Evolutionary conservation across 1,139 yeast genomes (phyloP), one percentile per base, ranked within the genome.

Genomic region (Neolecta irregularis): DNA sequence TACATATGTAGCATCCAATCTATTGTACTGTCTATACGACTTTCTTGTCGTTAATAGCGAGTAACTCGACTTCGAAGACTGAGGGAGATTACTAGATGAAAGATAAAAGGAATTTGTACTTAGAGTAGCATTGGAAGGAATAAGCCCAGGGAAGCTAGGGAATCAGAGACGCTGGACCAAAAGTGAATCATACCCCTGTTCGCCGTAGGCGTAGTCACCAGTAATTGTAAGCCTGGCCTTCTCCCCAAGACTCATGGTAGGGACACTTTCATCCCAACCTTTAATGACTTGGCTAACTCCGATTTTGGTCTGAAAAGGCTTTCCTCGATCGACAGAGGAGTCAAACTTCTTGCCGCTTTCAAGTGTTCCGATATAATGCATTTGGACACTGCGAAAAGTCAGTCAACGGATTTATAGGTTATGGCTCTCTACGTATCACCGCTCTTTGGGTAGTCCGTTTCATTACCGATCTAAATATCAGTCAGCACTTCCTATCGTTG

Each of bases 271-370:
- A 28, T 28, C 31, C 31, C 31, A 28, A n/a, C 31, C 31, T 12
- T 24, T 23, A 6, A 28, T 28, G 12, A 28, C 31, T 28, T 28
- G 31, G 24, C 22, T 20, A 20, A 28, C 93, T 56, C 96, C 96
- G 57, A 85, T 78, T 58, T 65, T 64, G 60, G 92, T 78, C 57
- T 80, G 81, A 73, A 88, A 85, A 46, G 96, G 95, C 35, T 13
- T 30, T 52, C 92, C 91, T 62, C 95, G 75, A 65, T 78, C 92
- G 50, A 83, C 69, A 33, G 95, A 83, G 40, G 93, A 79, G 62
- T 88, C 96, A 56, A 88, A 88, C 61, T 80, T 81, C 63, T 77
- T 78, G 51, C 96, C 96, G 57, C 78, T 77, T 59, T 79, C 91
- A 52, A 88, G 69, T 38, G 93, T 81, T 49, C 98, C 98, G 37